Percentiles rank a stretch among this genome's conserved stretches.
Conservation (phyloP, 139 green algal species). For the Mesotaenium endlicherianum region DNA sequence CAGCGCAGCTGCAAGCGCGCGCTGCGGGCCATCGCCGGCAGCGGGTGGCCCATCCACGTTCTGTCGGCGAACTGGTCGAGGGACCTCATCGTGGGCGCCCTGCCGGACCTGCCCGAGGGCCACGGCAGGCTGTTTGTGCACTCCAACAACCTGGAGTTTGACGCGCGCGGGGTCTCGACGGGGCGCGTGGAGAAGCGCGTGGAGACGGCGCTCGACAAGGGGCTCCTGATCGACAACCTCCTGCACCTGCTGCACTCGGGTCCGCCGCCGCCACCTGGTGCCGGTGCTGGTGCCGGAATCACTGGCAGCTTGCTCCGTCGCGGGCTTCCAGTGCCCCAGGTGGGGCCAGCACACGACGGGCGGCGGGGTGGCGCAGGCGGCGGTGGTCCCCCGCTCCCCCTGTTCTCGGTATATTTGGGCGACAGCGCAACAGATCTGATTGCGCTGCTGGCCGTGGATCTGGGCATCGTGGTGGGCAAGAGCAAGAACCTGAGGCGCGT, state of each 20-base stretch:
- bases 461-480: slow-evolving; percentile 16
- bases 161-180: neutral
- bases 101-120: neutral
- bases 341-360: neutral
- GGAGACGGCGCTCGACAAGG: slow-evolving; percentile 9
- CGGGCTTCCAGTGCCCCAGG: too few relatives aligned
- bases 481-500: neutral
- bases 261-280: too few relatives aligned
- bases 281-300: too few relatives aligned
- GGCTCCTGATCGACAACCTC: neutral
- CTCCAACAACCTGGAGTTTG: slow-evolving; percentile 22
- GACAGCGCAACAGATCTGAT: slow-evolving; percentile 10
- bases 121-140: neutral
- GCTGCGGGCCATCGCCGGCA: neutral
- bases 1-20: neutral
- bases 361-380: neutral
- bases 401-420: slow-evolving; percentile 13
- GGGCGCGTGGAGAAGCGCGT: neutral
- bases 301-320: too few relatives aligned
- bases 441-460: neutral
- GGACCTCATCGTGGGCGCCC: slow-evolving; percentile 2
- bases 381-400: neutral
- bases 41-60: neutral
- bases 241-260: slow-evolving; percentile 1
- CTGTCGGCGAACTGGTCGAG: slow-evolving; percentile 22